Base-by-base conservation (phyloP, 2,329 filamentous ascomycete genomes). In the Botrytis cinerea region DNA sequence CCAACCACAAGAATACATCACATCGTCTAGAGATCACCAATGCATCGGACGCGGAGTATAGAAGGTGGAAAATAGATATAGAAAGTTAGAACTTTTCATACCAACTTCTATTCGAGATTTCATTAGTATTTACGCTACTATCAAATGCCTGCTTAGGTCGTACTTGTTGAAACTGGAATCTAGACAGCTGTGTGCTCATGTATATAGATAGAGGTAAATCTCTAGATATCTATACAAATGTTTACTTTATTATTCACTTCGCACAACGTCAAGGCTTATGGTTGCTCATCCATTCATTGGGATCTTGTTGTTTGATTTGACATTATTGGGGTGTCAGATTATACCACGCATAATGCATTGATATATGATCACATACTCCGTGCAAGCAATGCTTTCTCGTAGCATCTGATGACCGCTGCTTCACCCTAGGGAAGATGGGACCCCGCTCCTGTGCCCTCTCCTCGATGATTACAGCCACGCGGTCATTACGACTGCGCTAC, bases 1-100 rank as follows among this genome's bases (percentile, higher is more conserved):
- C 28, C 59, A 35, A 51, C 59, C 22, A n/a, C 46, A 57, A 68
- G 48, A 43, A 67, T 20, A n/a, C 60, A 61, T 40, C 59, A 61
- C 59, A 40, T 40, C 51, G 51, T 28, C 51, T 62, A 35, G 35
- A 43, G 25, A 62, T 62, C 35, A 62, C 4, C 22, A n/a, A 62
- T 43, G 25, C 60, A 62, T 43, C 35, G 25, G 25, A 43, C 60
- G 38, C n/a, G 25, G 35, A 43, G 51, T 18, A 18, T 28, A 14
- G 16, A 28, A 57, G 51, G 28, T 18, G n/a, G 25, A n/a, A n/a
- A n/a, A 16, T n/a, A 40, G 38, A 14, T 32, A n/a, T 54, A n/a
- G n/a, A n/a, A 32, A 22, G 38, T 38, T 8, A 48, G 28, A 51
- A 54, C 22, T n/a, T 51, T 40, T 67, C 16, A 28, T 20, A 14